Conservation (phyloP, 139 green algal species). For the Nannochloris sp. region DNA sequence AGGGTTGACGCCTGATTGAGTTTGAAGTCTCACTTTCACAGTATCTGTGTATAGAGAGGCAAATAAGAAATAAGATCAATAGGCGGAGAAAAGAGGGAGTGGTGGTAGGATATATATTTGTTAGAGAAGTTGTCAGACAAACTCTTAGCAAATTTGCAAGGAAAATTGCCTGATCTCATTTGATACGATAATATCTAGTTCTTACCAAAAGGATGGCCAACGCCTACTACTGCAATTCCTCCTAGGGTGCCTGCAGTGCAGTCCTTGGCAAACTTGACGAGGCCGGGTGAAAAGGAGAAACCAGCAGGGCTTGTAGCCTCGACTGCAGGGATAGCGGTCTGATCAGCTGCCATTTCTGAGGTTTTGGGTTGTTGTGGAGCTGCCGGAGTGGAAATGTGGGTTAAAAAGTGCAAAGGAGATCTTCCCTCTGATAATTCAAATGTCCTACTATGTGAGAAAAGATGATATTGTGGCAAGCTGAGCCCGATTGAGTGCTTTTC, state of each 20-base stretch:
- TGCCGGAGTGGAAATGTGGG: no score
- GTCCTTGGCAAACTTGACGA: slow-evolving; percentile 32
- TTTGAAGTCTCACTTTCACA: slow-evolving; percentile 89
- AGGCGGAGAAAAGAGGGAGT: neutral
- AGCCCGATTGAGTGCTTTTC: no score
- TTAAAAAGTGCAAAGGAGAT: no score
- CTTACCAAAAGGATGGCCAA: slow-evolving; percentile 77
- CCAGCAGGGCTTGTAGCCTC: no score
- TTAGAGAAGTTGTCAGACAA: no score
- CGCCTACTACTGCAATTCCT: slow-evolving; percentile 79
- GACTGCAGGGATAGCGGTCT: no score
- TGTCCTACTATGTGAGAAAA: no score
- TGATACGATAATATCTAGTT: neutral
- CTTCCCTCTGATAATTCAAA: no score
- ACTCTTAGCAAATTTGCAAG: neutral
- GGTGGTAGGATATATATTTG: no score
- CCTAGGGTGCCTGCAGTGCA: slow-evolving; percentile 32
- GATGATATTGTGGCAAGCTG: no score
- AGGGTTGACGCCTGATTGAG: slow-evolving; percentile 73
- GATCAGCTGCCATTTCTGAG: no score
- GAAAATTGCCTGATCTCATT: neutral
- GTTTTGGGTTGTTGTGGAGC: no score
- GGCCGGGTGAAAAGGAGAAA: neutral
- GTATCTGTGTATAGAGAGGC: slow-evolving; percentile 53
- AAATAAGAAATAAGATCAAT: neutral